Evolutionary conservation across 495 filamentous ascomycete genomes (phyloP).

Genomic region (Pseudevernia furfuracea): DNA sequence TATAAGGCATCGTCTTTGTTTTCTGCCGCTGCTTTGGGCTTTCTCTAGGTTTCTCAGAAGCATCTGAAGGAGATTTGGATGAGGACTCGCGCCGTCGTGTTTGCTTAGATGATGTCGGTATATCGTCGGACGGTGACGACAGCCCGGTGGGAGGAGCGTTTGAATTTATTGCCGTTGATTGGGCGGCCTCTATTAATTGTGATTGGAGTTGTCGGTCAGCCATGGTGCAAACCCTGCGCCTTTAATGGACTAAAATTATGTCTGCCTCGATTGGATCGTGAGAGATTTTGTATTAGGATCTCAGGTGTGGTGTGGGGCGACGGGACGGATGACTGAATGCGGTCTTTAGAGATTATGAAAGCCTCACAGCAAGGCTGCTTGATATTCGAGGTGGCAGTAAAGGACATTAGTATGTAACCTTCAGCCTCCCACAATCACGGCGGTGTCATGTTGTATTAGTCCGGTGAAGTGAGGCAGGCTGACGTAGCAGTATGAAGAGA

Average conservation of each 20-base stretch:
- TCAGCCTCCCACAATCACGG: slow-evolving; percentile 8
- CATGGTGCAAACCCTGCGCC: slow-evolving; percentile 9
- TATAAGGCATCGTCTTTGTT: slow-evolving; percentile 10
- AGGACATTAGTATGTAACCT: slow-evolving; percentile 2
- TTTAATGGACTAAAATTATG: slow-evolving; percentile 7
- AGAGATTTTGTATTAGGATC: slow-evolving; percentile 3
- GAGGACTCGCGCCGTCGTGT: slow-evolving; percentile 7
- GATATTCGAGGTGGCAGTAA: slow-evolving; percentile 13
- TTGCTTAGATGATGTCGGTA: not conserved
- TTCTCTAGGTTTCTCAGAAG: slow-evolving; percentile 5
- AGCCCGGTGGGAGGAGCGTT: slow-evolving; percentile 3
- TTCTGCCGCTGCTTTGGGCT: slow-evolving; percentile 14
- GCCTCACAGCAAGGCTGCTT: slow-evolving; percentile 3
- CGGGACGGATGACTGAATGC: slow-evolving; percentile 5
- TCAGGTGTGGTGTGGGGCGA: slow-evolving; percentile 13
- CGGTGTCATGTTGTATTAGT: slow-evolving; percentile 12
- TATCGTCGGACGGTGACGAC: slow-evolving; percentile 12
- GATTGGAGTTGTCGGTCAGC: slow-evolving; percentile 13
- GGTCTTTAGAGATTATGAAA: not conserved
- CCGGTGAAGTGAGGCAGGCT: not conserved
- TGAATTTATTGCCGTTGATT: not conserved
- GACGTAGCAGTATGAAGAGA: not conserved
- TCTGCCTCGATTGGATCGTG: not conserved
- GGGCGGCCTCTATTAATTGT: slow-evolving; percentile 1
- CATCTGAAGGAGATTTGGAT: slow-evolving; percentile 9